These are phyloP conservation scores for Crassisporium funariophilum DNA, from an alignment of 768 basidiomycete species.

Conservation along the genomic window DNA sequence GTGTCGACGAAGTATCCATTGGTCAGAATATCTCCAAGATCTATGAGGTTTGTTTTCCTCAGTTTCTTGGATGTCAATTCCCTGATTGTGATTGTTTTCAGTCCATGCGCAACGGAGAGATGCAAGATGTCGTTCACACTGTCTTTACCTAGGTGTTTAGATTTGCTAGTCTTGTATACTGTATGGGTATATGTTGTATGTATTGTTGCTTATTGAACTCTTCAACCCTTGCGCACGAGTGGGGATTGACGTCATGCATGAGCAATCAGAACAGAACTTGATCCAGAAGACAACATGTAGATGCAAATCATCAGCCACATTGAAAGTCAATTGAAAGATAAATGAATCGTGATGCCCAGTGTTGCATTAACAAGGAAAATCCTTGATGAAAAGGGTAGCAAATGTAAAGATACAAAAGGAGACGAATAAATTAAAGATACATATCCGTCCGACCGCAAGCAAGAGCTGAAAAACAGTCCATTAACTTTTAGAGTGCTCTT, in stretches of 20 bases:
- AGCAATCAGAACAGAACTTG: background rate
- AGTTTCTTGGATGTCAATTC: slow-evolving; percentile 2
- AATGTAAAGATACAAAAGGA: too few relatives aligned
- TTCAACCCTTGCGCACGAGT: too few relatives aligned
- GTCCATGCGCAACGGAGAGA: slow-evolving; percentile 72
- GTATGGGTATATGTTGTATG: background rate
- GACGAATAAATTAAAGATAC: slow-evolving; percentile 1
- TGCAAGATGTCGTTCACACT: slow-evolving; percentile 49
- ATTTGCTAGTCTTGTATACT: background rate
- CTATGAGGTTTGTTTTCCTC: slow-evolving; percentile 52
- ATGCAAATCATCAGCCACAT: too few relatives aligned
- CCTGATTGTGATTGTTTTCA: slow-evolving; percentile 14
- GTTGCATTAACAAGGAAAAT: background rate
- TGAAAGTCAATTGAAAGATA: background rate
- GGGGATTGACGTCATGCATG: too few relatives aligned
- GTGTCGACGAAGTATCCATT: slow-evolving; percentile 56
- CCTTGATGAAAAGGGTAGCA: too few relatives aligned
- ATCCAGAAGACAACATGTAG: too few relatives aligned
- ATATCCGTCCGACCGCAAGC: too few relatives aligned
- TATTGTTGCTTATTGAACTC: too few relatives aligned
- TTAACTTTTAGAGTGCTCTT: too few relatives aligned
- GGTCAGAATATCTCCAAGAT: slow-evolving; percentile 77
- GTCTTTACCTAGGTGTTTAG: slow-evolving; percentile 54
- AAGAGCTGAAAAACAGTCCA: too few relatives aligned
- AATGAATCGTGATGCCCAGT: background rate